Evolutionary conservation across 148 eudicot genomes (phyloP).

Genomic region (Rhododendron ferrugineum): DNA sequence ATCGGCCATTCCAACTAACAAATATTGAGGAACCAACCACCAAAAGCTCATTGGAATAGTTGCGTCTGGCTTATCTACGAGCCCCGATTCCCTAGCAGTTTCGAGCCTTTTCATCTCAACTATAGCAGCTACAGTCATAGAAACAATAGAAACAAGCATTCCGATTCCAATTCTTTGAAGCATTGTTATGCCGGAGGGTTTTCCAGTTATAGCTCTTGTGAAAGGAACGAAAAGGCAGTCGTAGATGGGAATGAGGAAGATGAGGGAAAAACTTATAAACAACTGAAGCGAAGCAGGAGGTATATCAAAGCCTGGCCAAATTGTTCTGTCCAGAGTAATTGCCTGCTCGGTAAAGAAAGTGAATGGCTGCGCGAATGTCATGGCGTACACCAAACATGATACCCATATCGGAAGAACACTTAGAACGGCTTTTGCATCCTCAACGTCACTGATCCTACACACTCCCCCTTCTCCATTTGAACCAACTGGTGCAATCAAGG

Average conservation of each 20-base stretch:
- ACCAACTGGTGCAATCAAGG: constrained; percentile 22
- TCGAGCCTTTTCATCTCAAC: constrained; percentile 19
- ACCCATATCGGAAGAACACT: constrained; percentile 40
- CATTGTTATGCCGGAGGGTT: constrained; percentile 36
- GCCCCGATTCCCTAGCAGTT: constrained; percentile 19
- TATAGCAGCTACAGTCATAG: constrained; percentile 25
- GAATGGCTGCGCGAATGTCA: constrained; percentile 31
- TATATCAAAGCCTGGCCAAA: constrained; percentile 23
- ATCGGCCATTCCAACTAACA: constrained; percentile 29
- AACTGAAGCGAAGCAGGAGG: constrained; percentile 35
- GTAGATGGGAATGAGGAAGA: constrained; percentile 30
- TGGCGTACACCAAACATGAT: constrained; percentile 25
- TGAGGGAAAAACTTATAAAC: constrained; percentile 18
- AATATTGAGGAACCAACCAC: constrained; percentile 33
- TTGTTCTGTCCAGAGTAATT: constrained; percentile 26
- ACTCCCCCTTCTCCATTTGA: constrained; percentile 19
- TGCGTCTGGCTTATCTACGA: constrained; percentile 18
- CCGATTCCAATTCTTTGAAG: constrained; percentile 36
- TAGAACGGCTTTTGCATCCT: constrained; percentile 43
- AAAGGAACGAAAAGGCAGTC: constrained; percentile 32
- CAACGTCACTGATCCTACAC: constrained; percentile 32
- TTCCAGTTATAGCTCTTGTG: constrained; percentile 21
- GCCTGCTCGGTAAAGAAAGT: constrained; percentile 41
- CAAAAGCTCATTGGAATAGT: constrained; percentile 25
- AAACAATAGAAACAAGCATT: constrained; percentile 5